Evolutionary conservation across 2,329 filamentous ascomycete species (phyloP).

Genomic region (Ophiostoma ips): DNA sequence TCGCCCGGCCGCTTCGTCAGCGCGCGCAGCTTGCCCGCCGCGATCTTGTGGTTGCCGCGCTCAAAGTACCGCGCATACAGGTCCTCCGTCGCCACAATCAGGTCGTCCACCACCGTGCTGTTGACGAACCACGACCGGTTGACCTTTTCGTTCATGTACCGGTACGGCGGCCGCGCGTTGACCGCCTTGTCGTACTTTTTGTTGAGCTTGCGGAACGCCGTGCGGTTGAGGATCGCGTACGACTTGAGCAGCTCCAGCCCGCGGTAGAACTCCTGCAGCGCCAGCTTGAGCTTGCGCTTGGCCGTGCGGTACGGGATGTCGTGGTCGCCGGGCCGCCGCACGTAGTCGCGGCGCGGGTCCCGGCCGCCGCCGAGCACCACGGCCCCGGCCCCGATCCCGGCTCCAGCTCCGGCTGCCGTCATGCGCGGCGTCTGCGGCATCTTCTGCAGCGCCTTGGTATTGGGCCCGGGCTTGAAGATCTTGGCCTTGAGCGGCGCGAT

Average conservation of each 20-base stretch:
- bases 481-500: constrained; percentile 40
- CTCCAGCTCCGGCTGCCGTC: constrained; percentile 16
- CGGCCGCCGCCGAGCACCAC: constrained; percentile 15
- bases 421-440: constrained; percentile 40
- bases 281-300: constrained; percentile 82
- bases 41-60: constrained; percentile 81
- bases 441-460: constrained; percentile 42
- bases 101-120: constrained; percentile 67
- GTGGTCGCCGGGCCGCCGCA: constrained; percentile 32
- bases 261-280: constrained; percentile 85
- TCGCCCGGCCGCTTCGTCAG: constrained; percentile 45
- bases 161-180: constrained; percentile 59
- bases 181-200: constrained; percentile 97
- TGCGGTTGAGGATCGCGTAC: constrained; percentile 79
- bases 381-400: constrained; percentile 1
- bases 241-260: constrained; percentile 84
- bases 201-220: constrained; percentile 91
- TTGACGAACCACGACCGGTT: constrained; percentile 84
- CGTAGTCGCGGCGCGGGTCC: constrained; percentile 32
- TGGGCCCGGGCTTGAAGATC: constrained; percentile 42
- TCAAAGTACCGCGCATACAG: constrained; percentile 93
- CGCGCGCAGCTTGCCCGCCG: constrained; percentile 71
- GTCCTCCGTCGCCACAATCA: constrained; percentile 74
- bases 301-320: constrained; percentile 74
- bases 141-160: constrained; percentile 85